Conservation (phyloP, 2,329 filamentous ascomycete species). For the Penicillium sp. region DNA sequence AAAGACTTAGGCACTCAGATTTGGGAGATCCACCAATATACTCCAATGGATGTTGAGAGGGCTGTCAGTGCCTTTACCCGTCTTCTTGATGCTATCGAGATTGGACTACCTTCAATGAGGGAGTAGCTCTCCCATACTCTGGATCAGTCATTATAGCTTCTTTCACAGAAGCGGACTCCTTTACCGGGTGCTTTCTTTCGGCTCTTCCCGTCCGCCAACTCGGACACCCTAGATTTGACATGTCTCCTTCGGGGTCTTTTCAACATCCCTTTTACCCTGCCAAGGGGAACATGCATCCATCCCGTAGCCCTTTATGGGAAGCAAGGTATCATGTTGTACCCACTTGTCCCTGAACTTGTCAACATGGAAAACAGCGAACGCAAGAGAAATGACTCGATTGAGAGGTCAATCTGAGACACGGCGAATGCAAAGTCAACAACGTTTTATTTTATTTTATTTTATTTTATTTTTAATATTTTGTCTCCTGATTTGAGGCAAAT, state of each 20-base stretch:
- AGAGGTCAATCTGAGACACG: constrained; percentile 15
- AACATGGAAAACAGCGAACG: background rate
- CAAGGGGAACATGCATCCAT: background rate
- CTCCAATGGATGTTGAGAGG: constrained; percentile 1
- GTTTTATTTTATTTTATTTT: background rate
- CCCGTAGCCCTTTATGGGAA: background rate
- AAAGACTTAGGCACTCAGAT: too few species aligned
- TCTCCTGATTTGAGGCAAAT: background rate
- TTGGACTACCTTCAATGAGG: background rate
- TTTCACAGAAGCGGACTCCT: constrained; percentile 2
- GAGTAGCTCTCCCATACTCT: background rate
- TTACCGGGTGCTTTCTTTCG: constrained; percentile 1
- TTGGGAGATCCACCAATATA: constrained; percentile 4
- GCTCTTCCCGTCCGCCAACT: constrained; percentile 1
- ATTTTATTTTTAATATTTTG: background rate
- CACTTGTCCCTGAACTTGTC: background rate
- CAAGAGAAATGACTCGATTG: background rate
- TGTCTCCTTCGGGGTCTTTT: constrained; percentile 4
- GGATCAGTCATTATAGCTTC: background rate
- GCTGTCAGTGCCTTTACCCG: background rate
- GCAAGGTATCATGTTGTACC: background rate
- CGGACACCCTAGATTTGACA: constrained; percentile 14
- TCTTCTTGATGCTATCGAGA: background rate
- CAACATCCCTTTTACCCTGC: too few species aligned
- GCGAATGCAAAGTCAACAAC: constrained; percentile 7